A percentile compares a stretch with the other conserved stretches of the same genome.
These are phyloP conservation scores for Ustilago bromivora DNA, from an alignment of 1,284 basidiomycete genomes.

Conservation along the genomic window DNA sequence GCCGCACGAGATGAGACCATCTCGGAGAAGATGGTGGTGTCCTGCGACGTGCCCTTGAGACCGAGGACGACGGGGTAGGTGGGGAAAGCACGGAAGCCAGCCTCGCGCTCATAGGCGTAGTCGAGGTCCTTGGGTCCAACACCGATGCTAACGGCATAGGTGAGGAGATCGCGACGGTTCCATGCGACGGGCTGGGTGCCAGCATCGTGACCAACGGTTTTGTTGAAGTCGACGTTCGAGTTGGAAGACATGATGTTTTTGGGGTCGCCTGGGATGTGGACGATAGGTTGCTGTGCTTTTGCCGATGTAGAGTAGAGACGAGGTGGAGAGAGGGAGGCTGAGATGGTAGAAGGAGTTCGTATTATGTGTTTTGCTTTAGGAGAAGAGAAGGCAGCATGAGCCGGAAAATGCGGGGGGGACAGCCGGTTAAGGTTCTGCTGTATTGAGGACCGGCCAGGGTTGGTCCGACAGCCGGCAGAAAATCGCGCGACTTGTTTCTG, in stretches of 20 bases:
- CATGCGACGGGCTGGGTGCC: constrained; percentile 65
- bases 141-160: constrained; percentile 67
- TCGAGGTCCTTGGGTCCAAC: constrained; percentile 66
- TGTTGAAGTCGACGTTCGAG: constrained; percentile 56
- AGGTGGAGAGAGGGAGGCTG: neutral
- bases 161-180: constrained; percentile 69
- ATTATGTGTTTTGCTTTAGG: neutral
- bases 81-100: constrained; percentile 68
- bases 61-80: constrained; percentile 70
- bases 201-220: constrained; percentile 65
- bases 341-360: neutral
- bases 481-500: constrained; percentile 3
- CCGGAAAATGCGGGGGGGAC: constrained; percentile 25
- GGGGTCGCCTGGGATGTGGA: constrained; percentile 29
- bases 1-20: constrained; percentile 47
- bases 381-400: neutral
- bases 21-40: constrained; percentile 67
- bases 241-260: constrained; percentile 21
- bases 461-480: constrained; percentile 27
- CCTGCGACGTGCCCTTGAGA: constrained; percentile 58
- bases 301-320: constrained; percentile 8
- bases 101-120: constrained; percentile 66
- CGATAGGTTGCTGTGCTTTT: constrained; percentile 22
- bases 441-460: constrained; percentile 9
- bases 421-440: neutral